These are phyloP conservation scores for Agrostemma githago DNA, from an alignment of 148 eudicot species.

Conservation along the genomic window DNA sequence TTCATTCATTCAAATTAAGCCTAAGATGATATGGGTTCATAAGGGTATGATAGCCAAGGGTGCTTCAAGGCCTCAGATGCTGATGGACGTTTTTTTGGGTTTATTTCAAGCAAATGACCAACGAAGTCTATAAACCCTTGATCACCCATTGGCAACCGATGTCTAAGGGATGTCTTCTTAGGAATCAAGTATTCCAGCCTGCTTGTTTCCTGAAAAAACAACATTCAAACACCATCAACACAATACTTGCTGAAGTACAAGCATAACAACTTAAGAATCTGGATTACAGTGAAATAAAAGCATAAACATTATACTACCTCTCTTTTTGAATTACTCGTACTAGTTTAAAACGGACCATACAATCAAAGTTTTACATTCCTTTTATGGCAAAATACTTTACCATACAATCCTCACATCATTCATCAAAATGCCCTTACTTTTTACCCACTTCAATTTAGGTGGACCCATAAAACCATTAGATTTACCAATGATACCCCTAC, in stretches of 20 bases:
- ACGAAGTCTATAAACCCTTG: constrained; percentile 99
- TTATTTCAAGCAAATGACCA: constrained; percentile 73
- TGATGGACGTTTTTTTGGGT: constrained; percentile 91
- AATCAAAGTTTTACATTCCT: no score
- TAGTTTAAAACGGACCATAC: no score
- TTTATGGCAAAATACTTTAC: no score
- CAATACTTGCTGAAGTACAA: background rate
- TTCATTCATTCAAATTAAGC: background rate
- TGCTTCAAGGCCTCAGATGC: constrained; percentile 96
- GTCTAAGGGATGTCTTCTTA: constrained; percentile 89
- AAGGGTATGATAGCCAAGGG: constrained; percentile 95
- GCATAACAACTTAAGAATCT: no score
- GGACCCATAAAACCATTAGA: no score
- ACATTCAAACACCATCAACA: constrained; percentile 6
- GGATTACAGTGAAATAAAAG: no score
- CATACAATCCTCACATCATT: no score
- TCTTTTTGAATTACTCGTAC: no score
- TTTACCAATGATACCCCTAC: no score
- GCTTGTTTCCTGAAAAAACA: constrained; percentile 63
- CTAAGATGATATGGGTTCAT: constrained; percentile 91
- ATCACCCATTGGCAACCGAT: constrained; percentile 97
- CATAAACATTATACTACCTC: no score
- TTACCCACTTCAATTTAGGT: no score
- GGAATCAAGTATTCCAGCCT: constrained; percentile 94
- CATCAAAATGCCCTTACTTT: no score